Conservation (phyloP, 192 early-diverging fungal genomes). For the Coemansia sp. region DNA sequence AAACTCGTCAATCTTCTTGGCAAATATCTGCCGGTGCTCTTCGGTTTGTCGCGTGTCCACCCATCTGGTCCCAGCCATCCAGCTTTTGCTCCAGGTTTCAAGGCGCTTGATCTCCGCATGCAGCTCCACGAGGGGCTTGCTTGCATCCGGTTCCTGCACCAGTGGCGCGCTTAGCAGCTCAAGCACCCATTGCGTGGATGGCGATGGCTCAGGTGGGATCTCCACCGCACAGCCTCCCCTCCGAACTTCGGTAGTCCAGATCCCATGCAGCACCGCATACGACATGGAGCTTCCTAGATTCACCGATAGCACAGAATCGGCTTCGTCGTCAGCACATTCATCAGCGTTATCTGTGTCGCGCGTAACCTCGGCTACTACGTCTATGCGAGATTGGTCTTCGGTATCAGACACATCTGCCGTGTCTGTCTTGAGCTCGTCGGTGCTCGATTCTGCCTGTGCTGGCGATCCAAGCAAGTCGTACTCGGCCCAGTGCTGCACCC, state of each 20-base stretch:
- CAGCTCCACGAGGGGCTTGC: conserved; percentile 17
- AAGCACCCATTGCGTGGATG: conserved; percentile 48
- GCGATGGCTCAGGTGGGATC: conserved; percentile 26
- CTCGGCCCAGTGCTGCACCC: conserved; percentile 42
- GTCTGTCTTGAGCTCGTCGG: not conserved
- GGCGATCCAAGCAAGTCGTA: conserved; percentile 45
- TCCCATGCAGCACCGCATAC: conserved; percentile 31
- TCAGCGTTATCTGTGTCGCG: not conserved
- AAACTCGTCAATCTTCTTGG: conserved; percentile 28
- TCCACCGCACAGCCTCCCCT: conserved; percentile 4
- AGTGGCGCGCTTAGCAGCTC: conserved; percentile 46
- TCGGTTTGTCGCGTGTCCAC: not conserved
- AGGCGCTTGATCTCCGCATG: conserved; percentile 38
- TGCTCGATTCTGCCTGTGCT: conserved; percentile 1
- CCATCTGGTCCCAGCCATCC: conserved; percentile 34
- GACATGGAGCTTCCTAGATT: conserved; percentile 5
- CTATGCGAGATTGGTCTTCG: too few relatives aligned
- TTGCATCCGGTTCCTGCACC: conserved; percentile 26
- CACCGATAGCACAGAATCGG: conserved; percentile 8
- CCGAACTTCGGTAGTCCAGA: conserved; percentile 23
- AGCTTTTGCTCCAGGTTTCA: conserved; percentile 40
- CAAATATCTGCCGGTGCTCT: conserved; percentile 28
- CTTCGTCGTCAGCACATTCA: not conserved
- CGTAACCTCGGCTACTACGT: too few relatives aligned
- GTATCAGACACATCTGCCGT: too few relatives aligned